Evolutionary conservation across 306 rosid species (phyloP).

Genomic region (Quercus parvula): DNA sequence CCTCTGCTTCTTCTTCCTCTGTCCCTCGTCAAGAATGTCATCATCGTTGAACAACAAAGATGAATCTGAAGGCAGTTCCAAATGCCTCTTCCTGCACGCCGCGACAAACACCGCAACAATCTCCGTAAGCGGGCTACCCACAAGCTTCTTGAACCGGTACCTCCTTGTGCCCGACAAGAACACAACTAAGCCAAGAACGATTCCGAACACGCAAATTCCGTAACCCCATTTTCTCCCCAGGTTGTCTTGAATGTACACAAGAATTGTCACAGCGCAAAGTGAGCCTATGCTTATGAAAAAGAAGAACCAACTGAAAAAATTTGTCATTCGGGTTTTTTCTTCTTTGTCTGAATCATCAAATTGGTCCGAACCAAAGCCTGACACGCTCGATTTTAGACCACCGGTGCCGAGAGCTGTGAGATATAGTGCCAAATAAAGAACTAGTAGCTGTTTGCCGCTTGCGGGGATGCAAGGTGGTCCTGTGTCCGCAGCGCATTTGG

Average conservation of each 20-base stretch:
- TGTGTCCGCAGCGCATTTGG: conserved; percentile 36
- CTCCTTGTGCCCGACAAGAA: conserved; percentile 66
- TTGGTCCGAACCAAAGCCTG: conserved; percentile 89
- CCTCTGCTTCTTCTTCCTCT: conserved; percentile 49
- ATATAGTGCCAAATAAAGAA: conserved; percentile 66
- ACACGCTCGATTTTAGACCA: conserved; percentile 78
- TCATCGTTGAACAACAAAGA: conserved; percentile 41
- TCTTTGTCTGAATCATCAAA: conserved; percentile 54
- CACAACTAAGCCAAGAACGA: conserved; percentile 42
- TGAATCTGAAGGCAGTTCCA: conserved; percentile 54
- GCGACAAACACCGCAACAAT: conserved; percentile 62
- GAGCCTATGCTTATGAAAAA: conserved; percentile 83
- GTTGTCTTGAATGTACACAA: conserved; percentile 72
- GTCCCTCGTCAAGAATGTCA: conserved; percentile 26
- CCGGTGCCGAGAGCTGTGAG: conserved; percentile 82
- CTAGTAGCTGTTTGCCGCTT: conserved; percentile 36
- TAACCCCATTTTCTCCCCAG: conserved; percentile 80
- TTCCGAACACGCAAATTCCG: conserved; percentile 65
- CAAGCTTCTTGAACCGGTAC: conserved; percentile 66
- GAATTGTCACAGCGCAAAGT: conserved; percentile 58
- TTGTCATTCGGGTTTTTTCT: conserved; percentile 53
- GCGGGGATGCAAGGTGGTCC: conserved; percentile 42
- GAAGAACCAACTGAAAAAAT: conserved; percentile 86
- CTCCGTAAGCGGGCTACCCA: conserved; percentile 85
- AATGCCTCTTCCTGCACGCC: conserved; percentile 53